phyloP scores from a whole-genome alignment of 2,329 filamentous ascomycete genomes.

The Colletotrichum echinochloae region DNA sequence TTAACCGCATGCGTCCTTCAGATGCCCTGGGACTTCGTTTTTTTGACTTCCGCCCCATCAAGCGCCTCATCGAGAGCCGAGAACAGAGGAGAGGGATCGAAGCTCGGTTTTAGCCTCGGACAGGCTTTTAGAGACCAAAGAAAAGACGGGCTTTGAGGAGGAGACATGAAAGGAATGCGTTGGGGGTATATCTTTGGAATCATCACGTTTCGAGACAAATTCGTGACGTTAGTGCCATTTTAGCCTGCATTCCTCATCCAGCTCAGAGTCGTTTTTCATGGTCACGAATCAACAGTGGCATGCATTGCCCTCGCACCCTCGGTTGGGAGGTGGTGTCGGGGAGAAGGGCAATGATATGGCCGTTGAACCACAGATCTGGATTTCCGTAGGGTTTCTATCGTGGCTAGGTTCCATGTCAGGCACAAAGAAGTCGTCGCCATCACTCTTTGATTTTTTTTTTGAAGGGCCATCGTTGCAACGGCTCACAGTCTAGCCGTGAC shows the following conservation, averaged over 20 bases:
- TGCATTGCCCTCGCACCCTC: too few species aligned
- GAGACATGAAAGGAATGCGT: slow-evolving; percentile 25
- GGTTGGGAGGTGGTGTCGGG: not conserved
- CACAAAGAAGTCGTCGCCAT: not conserved
- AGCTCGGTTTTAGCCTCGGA: slow-evolving; percentile 4
- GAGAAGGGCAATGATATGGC: slow-evolving; percentile 1
- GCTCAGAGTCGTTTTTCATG: too few species aligned
- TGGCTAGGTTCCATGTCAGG: not conserved
- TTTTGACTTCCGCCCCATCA: not conserved
- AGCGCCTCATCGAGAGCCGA: not conserved
- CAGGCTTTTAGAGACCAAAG: not conserved
- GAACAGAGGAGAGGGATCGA: not conserved
- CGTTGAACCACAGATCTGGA: slow-evolving; percentile 30
- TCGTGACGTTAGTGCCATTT: not conserved
- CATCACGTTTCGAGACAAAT: not conserved
- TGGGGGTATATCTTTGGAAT: not conserved
- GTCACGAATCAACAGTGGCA: not conserved
- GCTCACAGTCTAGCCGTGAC: not conserved
- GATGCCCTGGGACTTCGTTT: not conserved
- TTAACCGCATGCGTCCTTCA: slow-evolving; percentile 22
- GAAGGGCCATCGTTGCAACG: not conserved
- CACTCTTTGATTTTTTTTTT: rapidly evolving
- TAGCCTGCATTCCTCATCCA: not conserved
- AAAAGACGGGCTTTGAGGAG: not conserved
- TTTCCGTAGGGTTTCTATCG: not conserved